Evolutionary conservation across 805 yeast genomes (phyloP).

Genomic region (Komagataella pseudopastoris): DNA sequence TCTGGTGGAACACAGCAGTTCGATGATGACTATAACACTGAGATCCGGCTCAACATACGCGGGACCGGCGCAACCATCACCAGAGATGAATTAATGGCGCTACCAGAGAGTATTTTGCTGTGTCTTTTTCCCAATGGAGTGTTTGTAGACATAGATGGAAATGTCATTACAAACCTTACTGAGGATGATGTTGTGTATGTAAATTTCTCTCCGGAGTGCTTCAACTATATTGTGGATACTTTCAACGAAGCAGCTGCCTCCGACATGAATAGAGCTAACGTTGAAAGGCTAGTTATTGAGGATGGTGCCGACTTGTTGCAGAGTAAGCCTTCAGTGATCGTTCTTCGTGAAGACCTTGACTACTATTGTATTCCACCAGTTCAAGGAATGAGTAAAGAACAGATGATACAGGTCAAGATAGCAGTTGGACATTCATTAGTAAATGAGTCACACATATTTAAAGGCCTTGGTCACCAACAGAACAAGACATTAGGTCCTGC

Average conservation of each 20-base stretch:
- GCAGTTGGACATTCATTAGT: conserved; percentile 60
- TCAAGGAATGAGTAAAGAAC: conserved; percentile 37
- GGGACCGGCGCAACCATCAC: conserved; percentile 65
- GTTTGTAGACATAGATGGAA: conserved; percentile 63
- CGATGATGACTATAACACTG: conserved; percentile 44
- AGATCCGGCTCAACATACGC: conserved; percentile 66
- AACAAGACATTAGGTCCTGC: conserved; percentile 66
- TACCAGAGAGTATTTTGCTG: conserved; percentile 81
- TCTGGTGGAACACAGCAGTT: conserved; percentile 6
- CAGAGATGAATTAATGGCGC: conserved; percentile 77
- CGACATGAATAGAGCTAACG: conserved; percentile 11
- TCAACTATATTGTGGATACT: conserved; percentile 64
- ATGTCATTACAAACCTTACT: conserved; percentile 64
- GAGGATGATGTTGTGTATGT: conserved; percentile 73
- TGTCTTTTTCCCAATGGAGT: conserved; percentile 89
- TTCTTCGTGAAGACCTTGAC: conserved; percentile 86
- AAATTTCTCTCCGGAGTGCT: conserved; percentile 78
- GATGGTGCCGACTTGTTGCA: conserved; percentile 50
- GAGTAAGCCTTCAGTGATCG: conserved; percentile 82
- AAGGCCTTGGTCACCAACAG: conserved; percentile 57
- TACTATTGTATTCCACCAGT: conserved; percentile 80
- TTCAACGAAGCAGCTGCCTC: conserved; percentile 51
- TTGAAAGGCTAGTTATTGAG: conserved; percentile 11
- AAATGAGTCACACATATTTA: conserved; percentile 48
- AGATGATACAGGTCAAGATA: conserved; percentile 55